Evolutionary conservation across 495 filamentous ascomycete species (phyloP).

Genomic region (Penicillium bialowiezense): DNA sequence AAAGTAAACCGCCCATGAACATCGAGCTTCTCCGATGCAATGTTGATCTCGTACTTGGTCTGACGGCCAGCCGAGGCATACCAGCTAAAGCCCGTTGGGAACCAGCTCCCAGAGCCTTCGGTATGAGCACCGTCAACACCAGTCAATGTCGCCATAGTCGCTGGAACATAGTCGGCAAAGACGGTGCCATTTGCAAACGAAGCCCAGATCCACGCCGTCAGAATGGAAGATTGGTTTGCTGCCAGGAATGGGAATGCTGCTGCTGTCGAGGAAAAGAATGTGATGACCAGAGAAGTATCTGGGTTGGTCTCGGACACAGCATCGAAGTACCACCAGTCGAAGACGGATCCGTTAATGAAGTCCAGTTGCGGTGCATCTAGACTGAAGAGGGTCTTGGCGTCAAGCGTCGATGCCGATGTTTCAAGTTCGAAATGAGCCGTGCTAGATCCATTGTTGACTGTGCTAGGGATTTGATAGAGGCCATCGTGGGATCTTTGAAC

Average conservation of each 20-base stretch:
- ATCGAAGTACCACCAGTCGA: constrained; percentile 46
- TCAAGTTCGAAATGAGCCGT: constrained; percentile 12
- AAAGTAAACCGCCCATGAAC: constrained; percentile 13
- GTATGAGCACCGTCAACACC: not conserved
- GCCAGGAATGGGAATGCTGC: constrained; percentile 21
- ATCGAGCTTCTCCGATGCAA: constrained; percentile 14
- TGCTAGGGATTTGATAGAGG: constrained; percentile 13
- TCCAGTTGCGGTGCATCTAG: constrained; percentile 31
- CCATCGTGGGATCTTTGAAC: not conserved
- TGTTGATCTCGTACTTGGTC: constrained; percentile 13
- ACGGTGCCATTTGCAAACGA: constrained; percentile 25
- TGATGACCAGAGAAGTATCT: constrained; percentile 20
- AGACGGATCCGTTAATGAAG: constrained; percentile 27
- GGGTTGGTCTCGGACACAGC: constrained; percentile 21
- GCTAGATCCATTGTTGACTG: constrained; percentile 9
- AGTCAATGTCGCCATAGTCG: constrained; percentile 14
- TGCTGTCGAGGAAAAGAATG: constrained; percentile 26
- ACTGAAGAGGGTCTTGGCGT: constrained; percentile 5
- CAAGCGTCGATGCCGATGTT: not conserved
- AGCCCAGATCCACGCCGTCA: constrained; percentile 24
- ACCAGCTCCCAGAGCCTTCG: constrained; percentile 13
- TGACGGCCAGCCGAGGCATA: not conserved
- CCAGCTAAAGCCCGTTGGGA: constrained; percentile 17
- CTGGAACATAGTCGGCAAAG: constrained; percentile 16
- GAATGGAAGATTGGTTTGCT: constrained; percentile 10